Base-by-base conservation (phyloP, 495 filamentous ascomycete genomes). In the Arthonia radiata region DNA sequence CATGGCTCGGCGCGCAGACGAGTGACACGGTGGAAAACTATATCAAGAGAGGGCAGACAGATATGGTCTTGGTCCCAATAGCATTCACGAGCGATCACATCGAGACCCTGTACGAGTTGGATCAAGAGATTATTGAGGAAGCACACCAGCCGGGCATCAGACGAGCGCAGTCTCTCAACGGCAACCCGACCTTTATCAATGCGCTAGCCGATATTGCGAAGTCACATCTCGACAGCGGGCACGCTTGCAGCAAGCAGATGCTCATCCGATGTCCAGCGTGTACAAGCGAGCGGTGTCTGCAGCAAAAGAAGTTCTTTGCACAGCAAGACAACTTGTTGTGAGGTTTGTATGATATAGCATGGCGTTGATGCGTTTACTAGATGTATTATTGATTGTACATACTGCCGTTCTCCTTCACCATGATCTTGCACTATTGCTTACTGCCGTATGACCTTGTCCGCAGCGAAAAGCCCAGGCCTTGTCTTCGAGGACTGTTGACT, bases 61-160 rank as follows among this genome's bases (percentile, higher is more conserved):
- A 99, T 40, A 54, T 99, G 16, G 57, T 93, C 4, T 58, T 99
- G 3, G 80, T 99, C 32, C 89, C 89, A 1, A 86, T 99, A 31
- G 89, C 89, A 6, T 99, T 99, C 42, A 99, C 89, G 1, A 86
- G 76, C 27, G 89, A 99, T 39, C 89, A 99, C 40, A 99, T 99
- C 37, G 89, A 99, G 49, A 99, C 89, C 2, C 58, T 99, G 2
- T 91, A 72, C 43, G 89, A 99, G 53, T 56, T 99, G 25, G 89
- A 99, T 42, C 59, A 81, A 33, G 89, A 99, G 46, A 76, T 99
- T 18, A 94, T 94, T 41, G 71, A 79, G 17, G 82, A 90, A 39
- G 74, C 73, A 3, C 50, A 61, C 0, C 59, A 58, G 2, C 62
- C 70, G 18, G 71, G 71, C 0, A 71, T 94, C 24, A 93, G 92